phyloP scores from a whole-genome alignment of 257 asterid species.

The Ajuga chamaepitys region DNA sequence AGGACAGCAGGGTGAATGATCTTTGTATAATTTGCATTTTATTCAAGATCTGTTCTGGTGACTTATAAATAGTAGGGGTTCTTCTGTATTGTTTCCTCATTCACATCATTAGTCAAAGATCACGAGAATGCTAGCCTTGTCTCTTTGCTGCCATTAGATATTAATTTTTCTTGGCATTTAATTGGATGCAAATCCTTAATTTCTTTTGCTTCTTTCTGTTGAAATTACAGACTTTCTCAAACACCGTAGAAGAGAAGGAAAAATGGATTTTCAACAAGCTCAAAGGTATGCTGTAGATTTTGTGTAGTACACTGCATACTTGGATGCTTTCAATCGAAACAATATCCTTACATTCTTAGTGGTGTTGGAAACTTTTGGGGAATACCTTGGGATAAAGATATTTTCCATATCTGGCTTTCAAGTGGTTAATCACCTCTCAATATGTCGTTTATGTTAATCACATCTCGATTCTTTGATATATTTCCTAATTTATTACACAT shows the following conservation, averaged over 20 bases:
- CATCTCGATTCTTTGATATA: neutral
- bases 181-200: neutral
- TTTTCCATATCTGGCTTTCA: neutral
- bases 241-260: conserved; percentile 90
- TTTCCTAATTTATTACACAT: neutral
- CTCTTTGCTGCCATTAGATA: neutral
- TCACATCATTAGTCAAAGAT: neutral
- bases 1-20: neutral
- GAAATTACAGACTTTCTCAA: conserved; percentile 58
- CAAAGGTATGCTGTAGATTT: conserved; percentile 48
- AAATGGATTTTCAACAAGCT: conserved; percentile 97
- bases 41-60: neutral
- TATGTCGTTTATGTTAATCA: neutral
- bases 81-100: neutral
- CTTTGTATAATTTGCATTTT: neutral
- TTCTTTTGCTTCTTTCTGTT: neutral
- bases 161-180: neutral
- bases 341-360: neutral
- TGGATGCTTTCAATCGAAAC: neutral
- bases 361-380: neutral
- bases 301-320: neutral
- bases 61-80: neutral
- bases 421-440: neutral
- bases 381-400: neutral
- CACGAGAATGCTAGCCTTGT: neutral